Percentiles rank a stretch among this genome's conserved stretches.
phyloP scores from a whole-genome alignment of 169 alveolate genomes.

The Plasmodium knowlesi region DNA sequence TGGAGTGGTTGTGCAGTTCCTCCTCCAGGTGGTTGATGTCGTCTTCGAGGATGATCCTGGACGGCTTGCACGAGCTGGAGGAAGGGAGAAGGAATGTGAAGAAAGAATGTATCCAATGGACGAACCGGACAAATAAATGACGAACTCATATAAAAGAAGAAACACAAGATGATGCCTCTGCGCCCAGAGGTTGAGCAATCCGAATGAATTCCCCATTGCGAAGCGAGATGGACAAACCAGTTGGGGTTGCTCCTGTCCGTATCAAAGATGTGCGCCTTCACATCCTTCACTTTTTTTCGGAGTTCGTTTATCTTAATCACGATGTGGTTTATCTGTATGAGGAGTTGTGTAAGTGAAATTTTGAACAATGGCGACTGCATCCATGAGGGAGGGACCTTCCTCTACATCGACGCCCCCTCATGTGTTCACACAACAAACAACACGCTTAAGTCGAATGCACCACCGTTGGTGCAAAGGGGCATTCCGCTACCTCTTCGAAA shows the following conservation, averaged over 20 bases:
- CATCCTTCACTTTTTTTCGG: constrained; percentile 40
- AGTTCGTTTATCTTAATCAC: constrained; percentile 36
- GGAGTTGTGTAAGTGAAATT: neutral
- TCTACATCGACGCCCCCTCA: neutral
- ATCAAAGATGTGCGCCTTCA: constrained; percentile 38
- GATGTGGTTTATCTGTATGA: constrained; percentile 18
- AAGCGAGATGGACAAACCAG: constrained; percentile 22
- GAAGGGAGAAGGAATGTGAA: too few species aligned
- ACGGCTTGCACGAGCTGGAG: constrained; percentile 38
- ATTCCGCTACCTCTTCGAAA: constrained; percentile 36
- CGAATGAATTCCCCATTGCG: neutral
- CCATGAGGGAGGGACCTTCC: neutral
- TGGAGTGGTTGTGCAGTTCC: constrained; percentile 46
- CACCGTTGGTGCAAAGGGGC: neutral
- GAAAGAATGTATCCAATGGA: too few species aligned
- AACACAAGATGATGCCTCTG: neutral
- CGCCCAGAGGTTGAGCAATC: neutral
- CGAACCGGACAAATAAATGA: neutral
- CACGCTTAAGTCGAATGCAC: neutral
- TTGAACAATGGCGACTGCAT: neutral
- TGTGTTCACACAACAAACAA: neutral
- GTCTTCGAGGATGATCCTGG: constrained; percentile 34
- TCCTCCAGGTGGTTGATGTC: constrained; percentile 62
- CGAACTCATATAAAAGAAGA: neutral
- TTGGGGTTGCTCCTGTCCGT: constrained; percentile 25